These are phyloP conservation scores for Hypomontagnella submonticulosa DNA, from an alignment of 495 filamentous ascomycete species.

Conservation along the genomic window DNA sequence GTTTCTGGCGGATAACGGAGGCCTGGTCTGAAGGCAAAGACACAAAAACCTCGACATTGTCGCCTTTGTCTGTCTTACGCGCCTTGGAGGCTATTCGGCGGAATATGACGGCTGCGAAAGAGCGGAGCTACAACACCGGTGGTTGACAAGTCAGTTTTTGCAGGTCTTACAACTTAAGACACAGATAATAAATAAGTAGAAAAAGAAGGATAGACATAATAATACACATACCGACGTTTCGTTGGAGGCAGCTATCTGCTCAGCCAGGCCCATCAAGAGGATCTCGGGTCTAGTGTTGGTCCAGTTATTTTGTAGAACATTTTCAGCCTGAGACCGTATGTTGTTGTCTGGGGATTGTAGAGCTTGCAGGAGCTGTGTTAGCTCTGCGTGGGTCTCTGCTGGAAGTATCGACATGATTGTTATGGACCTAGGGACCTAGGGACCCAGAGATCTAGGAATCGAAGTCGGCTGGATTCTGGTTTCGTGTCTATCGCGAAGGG, in stretches of 20 bases:
- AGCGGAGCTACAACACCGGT: constrained; percentile 58
- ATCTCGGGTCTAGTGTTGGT: constrained; percentile 80
- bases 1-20: constrained; percentile 79
- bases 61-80: constrained; percentile 76
- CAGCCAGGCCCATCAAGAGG: constrained; percentile 90
- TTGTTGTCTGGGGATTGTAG: constrained; percentile 91
- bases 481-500: constrained; percentile 10
- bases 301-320: constrained; percentile 90
- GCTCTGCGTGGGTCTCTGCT: constrained; percentile 80
- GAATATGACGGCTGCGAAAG: constrained; percentile 94
- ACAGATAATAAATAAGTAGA: constrained; percentile 1
- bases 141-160: constrained; percentile 22
- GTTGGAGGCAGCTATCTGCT: constrained; percentile 81
- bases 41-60: constrained; percentile 83
- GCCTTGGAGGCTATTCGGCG: constrained; percentile 90
- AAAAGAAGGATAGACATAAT: constrained; percentile 50
- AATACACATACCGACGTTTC: constrained; percentile 71
- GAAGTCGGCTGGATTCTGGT: no score
- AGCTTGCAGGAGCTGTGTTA: constrained; percentile 84
- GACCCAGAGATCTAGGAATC: constrained; percentile 27
- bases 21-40: constrained; percentile 76
- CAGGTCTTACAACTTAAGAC: background rate
- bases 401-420: constrained; percentile 84
- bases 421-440: no score
- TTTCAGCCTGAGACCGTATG: constrained; percentile 85